Evolutionary conservation across 306 rosid genomes (phyloP).

Genomic region (Cucumis hystrix): DNA sequence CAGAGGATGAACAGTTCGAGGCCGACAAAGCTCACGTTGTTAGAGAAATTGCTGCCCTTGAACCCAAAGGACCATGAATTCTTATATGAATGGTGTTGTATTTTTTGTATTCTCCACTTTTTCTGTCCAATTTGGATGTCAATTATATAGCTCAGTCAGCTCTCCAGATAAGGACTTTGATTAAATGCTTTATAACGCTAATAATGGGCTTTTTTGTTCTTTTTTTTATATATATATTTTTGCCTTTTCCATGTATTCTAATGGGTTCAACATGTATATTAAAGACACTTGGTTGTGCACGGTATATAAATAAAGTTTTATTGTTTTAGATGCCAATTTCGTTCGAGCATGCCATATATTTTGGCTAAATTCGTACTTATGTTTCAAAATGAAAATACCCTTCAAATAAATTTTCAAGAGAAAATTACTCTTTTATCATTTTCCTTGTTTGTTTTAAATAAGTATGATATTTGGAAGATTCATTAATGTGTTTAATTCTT

Average conservation of each 20-base stretch:
- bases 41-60: constrained; percentile 80
- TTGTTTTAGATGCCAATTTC: neutral
- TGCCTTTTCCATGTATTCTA: neutral
- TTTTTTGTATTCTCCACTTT: neutral
- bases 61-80: constrained; percentile 27
- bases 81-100: neutral
- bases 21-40: constrained; percentile 95
- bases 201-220: neutral
- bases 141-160: neutral
- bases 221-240: too few species aligned
- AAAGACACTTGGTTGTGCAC: constrained; percentile 3
- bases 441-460: too few species aligned
- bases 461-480: too few species aligned
- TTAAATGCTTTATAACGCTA: neutral
- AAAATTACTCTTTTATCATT: too few species aligned
- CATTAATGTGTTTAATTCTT: too few species aligned
- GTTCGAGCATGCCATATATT: neutral
- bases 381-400: too few species aligned
- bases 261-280: neutral
- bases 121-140: neutral
- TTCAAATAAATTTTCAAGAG: too few species aligned
- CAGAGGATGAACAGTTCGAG: constrained; percentile 96
- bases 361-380: too few species aligned
- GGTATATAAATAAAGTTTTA: neutral
- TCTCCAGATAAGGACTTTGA: neutral